A percentile compares a stretch with the other conserved stretches of the same genome.
Evolutionary conservation across 345 rosid species (phyloP).

Genomic region (Clarkia xantiana): DNA sequence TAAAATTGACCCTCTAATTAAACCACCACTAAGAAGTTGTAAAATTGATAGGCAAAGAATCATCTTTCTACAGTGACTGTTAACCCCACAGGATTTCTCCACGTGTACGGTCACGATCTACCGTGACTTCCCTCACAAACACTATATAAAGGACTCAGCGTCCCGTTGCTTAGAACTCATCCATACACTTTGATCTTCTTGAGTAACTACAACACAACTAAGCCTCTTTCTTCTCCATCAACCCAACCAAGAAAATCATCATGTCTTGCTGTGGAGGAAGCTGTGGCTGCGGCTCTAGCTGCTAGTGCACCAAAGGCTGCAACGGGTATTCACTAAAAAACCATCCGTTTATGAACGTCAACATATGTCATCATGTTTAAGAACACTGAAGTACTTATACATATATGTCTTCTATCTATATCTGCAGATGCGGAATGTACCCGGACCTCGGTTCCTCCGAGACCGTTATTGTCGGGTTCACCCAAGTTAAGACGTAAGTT

Average conservation of each 20-base stretch:
- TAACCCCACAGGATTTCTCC: slow-evolving; percentile 6
- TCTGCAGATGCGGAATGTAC: slow-evolving; percentile 21
- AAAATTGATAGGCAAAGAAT: too few relatives aligned
- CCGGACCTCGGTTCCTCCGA: slow-evolving; percentile 18
- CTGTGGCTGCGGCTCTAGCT: slow-evolving; percentile 43
- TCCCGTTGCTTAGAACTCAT: neutral
- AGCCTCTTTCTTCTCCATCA: too few relatives aligned
- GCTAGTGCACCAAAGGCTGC: slow-evolving; percentile 35
- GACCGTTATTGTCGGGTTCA: slow-evolving; percentile 22
- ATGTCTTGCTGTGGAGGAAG: slow-evolving; percentile 60
- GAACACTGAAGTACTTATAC: too few relatives aligned
- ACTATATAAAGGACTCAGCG: slow-evolving; percentile 11
- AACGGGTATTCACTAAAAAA: slow-evolving; percentile 22
- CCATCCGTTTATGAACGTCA: neutral
- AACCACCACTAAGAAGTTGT: too few relatives aligned
- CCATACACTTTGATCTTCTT: neutral
- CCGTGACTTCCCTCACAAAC: neutral
- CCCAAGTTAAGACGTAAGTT: slow-evolving; percentile 14
- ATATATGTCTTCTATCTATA: neutral
- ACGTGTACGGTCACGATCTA: slow-evolving; percentile 20
- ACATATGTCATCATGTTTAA: too few relatives aligned
- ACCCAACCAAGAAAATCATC: slow-evolving; percentile 10
- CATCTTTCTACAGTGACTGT: too few relatives aligned
- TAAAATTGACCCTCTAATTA: too few relatives aligned
- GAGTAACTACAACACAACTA: too few relatives aligned